These are phyloP conservation scores for Macroventuria anomochaeta DNA, from an alignment of 2,329 filamentous ascomycete genomes.

Conservation along the genomic window DNA sequence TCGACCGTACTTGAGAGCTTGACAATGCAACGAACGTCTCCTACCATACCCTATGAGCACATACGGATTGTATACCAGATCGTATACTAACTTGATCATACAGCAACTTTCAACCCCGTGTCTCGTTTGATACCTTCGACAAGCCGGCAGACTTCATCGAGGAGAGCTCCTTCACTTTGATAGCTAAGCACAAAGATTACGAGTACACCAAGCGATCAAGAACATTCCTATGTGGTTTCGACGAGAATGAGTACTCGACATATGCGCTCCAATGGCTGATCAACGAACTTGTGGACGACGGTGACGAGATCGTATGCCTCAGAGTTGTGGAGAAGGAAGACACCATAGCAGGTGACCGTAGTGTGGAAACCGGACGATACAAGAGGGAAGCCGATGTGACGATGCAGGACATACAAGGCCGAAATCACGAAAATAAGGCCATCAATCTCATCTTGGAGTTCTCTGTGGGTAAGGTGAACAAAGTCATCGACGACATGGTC, in stretches of 20 bases:
- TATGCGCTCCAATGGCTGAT: conserved; percentile 92
- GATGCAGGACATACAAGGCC: conserved; percentile 76
- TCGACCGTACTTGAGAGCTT: no score
- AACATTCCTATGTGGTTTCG: conserved; percentile 88
- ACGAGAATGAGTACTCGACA: conserved; percentile 90
- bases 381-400: conserved; percentile 76
- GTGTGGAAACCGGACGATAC: conserved; percentile 72
- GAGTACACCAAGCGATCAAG: conserved; percentile 79
- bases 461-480: conserved; percentile 85
- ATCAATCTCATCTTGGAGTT: conserved; percentile 88
- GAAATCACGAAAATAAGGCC: conserved; percentile 82
- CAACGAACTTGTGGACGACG: conserved; percentile 89
- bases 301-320: conserved; percentile 90
- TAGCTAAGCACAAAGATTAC: conserved; percentile 86
- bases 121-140: conserved; percentile 78
- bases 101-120: conserved; percentile 69
- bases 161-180: conserved; percentile 74
- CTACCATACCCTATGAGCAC: conserved; percentile 20
- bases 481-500: conserved; percentile 89
- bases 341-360: conserved; percentile 67
- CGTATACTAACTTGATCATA: conserved; percentile 20
- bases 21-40: no score
- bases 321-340: conserved; percentile 85
- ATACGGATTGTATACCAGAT: neutral
- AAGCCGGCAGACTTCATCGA: conserved; percentile 68